A percentile compares a stretch with the other conserved stretches of the same genome.
Evolutionary conservation across 768 basidiomycete genomes (phyloP).

Genomic region (Termitomyces sp.): DNA sequence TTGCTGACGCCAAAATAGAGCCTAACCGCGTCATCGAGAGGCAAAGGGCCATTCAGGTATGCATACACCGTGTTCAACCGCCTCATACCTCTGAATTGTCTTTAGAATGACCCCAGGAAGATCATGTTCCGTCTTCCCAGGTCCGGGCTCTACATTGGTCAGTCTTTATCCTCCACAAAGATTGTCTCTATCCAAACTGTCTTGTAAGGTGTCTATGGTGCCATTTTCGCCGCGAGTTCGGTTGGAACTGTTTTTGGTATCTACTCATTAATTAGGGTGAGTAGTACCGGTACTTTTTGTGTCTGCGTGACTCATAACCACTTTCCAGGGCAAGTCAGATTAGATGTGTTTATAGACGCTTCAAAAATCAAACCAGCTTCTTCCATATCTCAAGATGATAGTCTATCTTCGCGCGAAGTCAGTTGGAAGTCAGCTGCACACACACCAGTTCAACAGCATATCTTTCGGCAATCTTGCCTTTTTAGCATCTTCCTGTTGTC

Average conservation of each 20-base stretch:
- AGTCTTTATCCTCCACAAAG: constrained; percentile 13
- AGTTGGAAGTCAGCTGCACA: neutral
- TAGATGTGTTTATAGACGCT: constrained; percentile 15
- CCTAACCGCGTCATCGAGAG: constrained; percentile 66
- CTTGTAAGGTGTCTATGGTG: constrained; percentile 51
- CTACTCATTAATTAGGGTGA: constrained; percentile 45
- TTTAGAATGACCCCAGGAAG: constrained; percentile 45
- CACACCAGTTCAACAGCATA: neutral
- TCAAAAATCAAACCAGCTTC: constrained; percentile 7
- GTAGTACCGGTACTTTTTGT: constrained; percentile 5
- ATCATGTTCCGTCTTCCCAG: constrained; percentile 64
- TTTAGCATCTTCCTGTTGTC: too few relatives aligned
- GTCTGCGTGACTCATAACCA: neutral
- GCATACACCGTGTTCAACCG: constrained; percentile 12
- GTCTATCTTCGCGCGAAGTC: neutral
- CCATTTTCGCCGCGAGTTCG: constrained; percentile 54
- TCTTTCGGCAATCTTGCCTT: neutral
- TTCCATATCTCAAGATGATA: neutral
- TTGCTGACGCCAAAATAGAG: constrained; percentile 31
- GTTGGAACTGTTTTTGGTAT: constrained; percentile 49
- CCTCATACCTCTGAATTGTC: constrained; percentile 9
- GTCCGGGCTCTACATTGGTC: constrained; percentile 65
- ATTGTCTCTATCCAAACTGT: constrained; percentile 1
- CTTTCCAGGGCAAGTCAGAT: constrained; percentile 19
- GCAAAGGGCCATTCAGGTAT: constrained; percentile 68